Percentiles rank a stretch among this genome's conserved stretches.
Conservation (phyloP, 257 asterid genomes). For the Solanum verrucosum region DNA sequence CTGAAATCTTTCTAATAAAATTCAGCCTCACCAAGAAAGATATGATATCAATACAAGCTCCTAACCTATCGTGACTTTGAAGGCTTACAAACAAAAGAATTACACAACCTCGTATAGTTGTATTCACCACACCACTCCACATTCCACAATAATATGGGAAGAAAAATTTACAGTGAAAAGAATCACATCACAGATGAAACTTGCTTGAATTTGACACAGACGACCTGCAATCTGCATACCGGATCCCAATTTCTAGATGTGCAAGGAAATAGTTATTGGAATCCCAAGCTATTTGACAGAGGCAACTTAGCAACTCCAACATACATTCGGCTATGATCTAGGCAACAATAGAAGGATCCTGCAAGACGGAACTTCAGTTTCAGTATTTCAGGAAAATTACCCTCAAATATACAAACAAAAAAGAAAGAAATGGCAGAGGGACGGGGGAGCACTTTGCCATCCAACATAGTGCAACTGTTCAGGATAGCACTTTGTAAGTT, state of each 20-base stretch:
- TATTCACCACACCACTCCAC: background rate
- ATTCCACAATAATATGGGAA: background rate
- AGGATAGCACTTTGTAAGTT: background rate
- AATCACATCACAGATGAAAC: background rate
- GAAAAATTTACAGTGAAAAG: background rate
- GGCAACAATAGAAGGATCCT: slow-evolving; percentile 29
- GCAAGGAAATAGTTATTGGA: background rate
- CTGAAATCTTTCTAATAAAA: background rate
- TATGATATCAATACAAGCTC: background rate
- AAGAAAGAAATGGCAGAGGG: background rate
- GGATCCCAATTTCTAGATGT: background rate
- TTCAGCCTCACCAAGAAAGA: background rate
- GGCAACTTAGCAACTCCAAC: background rate
- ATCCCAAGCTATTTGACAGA: background rate
- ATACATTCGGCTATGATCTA: background rate
- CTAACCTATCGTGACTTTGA: background rate
- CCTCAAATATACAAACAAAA: background rate
- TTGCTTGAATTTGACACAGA: background rate
- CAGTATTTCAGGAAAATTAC: background rate
- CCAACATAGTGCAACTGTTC: background rate
- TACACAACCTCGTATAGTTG: background rate
- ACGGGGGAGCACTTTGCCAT: background rate
- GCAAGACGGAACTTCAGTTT: background rate
- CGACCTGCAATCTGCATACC: background rate
- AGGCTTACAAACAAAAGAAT: background rate